Conservation (phyloP, 345 rosid species). For the Citrus unshiu region DNA sequence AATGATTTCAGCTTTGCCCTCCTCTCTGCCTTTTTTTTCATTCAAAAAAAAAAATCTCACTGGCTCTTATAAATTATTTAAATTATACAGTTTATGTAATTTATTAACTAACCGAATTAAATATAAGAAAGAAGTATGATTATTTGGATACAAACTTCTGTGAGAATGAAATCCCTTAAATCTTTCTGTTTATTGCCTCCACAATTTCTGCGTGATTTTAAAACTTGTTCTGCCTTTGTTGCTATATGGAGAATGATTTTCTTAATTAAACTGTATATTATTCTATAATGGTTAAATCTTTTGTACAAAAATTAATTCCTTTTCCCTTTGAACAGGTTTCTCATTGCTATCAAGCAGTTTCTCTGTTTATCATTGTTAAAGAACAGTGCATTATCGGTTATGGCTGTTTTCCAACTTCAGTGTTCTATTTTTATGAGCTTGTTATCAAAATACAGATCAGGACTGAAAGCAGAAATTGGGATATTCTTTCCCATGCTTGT, state of each 20-base stretch:
- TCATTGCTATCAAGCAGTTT: slow-evolving; percentile 74
- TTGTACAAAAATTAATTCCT: slow-evolving; percentile 3
- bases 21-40: too few relatives aligned
- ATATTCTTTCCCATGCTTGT: slow-evolving; percentile 95
- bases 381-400: slow-evolving; percentile 91
- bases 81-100: too few relatives aligned
- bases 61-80: too few relatives aligned
- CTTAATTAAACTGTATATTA: neutral
- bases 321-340: slow-evolving; percentile 60
- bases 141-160: neutral
- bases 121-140: neutral
- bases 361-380: slow-evolving; percentile 90
- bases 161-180: neutral
- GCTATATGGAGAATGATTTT: neutral
- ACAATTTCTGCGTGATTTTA: neutral
- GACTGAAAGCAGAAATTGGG: slow-evolving; percentile 84
- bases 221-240: neutral
- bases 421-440: slow-evolving; percentile 80
- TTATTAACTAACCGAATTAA: too few relatives aligned
- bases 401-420: slow-evolving; percentile 95
- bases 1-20: too few relatives aligned
- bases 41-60: too few relatives aligned
- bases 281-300: neutral
- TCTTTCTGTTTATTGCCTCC: neutral
- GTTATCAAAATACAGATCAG: slow-evolving; percentile 78